Base-by-base conservation (phyloP, 305 asterid genomes). In the Fraxinus dipetala region DNA sequence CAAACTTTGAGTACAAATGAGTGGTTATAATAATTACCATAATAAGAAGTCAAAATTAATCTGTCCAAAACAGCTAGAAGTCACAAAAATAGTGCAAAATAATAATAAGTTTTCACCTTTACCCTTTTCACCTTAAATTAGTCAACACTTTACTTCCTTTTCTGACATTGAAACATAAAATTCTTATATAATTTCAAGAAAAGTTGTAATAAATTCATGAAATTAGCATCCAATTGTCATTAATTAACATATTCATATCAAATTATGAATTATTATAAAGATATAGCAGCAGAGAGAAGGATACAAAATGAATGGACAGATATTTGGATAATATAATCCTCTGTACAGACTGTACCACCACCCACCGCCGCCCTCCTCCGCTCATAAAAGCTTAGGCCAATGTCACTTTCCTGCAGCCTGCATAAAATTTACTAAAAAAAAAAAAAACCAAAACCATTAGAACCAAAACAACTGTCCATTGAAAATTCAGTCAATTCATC, bases 321-420 rank as follows among this genome's bases (percentile, higher is more conserved):
- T 22, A 61, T 61, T 24, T 61, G 72, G 72, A 61, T 61, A 61
- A 61, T 24, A 61, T 61, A 61, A 20, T 61, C 32, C 5, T 26
- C 6, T 4, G 35, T 31, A 31, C 35, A 31, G 35, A 31, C 32
- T 4, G 14, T 14, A 61, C 16, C 32, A 20, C 14, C 72, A 8
- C 14, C 34, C 32, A 0, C 31, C n/a, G 32, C 14, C 6, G 32
- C 14, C 32, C 72, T 20, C 5, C n/a, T 28, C 72, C 26, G 4
- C 30, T 20, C 34, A 31, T 24, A 28, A 24, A 63, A 9, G 86
- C 81, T 38, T n/a, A 54, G 88, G 84, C 54, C 61, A 36, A 80
- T n/a, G 90, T 88, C 91, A 78, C 86, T 87, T 75, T 92, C 94
- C 83, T 59, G 87, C 86, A 79, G 91, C 92, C 87, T 89, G 91